These are phyloP conservation scores for Marchantia paleacea DNA, from an alignment of 225 moss, liverwort and hornwort genomes.

Conservation along the genomic window DNA sequence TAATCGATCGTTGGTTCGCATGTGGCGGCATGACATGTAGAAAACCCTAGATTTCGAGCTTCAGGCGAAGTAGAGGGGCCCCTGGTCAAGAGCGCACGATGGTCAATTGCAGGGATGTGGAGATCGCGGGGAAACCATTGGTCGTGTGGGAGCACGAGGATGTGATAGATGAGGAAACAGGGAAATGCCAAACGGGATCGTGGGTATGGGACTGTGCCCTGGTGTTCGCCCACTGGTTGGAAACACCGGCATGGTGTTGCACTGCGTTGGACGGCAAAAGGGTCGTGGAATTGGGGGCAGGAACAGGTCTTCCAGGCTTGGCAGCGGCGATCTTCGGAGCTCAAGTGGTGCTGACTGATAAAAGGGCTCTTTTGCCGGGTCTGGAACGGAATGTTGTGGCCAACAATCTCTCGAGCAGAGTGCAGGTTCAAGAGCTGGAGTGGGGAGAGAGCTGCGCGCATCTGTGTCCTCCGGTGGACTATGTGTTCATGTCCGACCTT, in stretches of 20 bases:
- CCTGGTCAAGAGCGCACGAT: conserved; percentile 4
- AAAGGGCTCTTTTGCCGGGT: conserved; percentile 28
- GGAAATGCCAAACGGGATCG: conserved; percentile 31
- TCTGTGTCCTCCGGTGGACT: conserved; percentile 40
- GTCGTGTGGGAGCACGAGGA: conserved; percentile 44
- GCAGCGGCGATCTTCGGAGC: conserved; percentile 39
- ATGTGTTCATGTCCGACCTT: conserved; percentile 41
- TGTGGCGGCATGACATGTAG: background rate
- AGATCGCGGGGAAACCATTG: conserved; percentile 28
- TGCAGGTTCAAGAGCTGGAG: conserved; percentile 34
- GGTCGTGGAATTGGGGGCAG: conserved; percentile 42
- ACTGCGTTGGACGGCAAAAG: conserved; percentile 30
- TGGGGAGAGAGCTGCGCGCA: conserved; percentile 39
- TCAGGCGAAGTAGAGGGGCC: background rate
- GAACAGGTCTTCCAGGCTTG: conserved; percentile 40
- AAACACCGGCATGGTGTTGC: conserved; percentile 26
- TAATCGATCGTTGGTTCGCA: background rate
- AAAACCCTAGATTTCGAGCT: background rate
- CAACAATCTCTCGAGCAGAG: conserved; percentile 31
- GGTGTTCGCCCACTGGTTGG: conserved; percentile 43
- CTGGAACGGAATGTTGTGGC: conserved; percentile 34
- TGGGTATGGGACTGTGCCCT: conserved; percentile 49
- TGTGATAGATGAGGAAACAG: conserved; percentile 25
- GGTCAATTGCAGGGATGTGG: conserved; percentile 40
- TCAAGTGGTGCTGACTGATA: conserved; percentile 38